Evolutionary conservation across 225 moss, liverwort and hornwort genomes (phyloP).

Genomic region (Sphagnum tenellum): DNA sequence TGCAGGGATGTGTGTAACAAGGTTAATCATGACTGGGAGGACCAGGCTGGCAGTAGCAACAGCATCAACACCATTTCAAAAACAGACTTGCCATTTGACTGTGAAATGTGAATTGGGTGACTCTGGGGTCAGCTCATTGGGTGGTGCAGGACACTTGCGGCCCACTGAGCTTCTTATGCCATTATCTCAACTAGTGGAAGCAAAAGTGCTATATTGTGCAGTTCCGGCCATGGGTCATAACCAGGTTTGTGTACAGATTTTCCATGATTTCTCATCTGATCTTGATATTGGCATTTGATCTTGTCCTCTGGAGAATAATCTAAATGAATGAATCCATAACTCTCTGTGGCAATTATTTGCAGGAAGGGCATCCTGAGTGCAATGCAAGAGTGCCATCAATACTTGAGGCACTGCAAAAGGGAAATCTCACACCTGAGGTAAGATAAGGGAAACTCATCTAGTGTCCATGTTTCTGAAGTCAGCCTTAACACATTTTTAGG

Average conservation of each 20-base stretch:
- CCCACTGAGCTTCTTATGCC: conserved; percentile 47
- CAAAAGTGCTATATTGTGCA: conserved; percentile 47
- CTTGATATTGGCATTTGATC: not conserved
- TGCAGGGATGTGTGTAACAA: no score
- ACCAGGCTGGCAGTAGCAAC: no score
- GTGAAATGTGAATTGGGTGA: no score
- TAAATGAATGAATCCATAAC: no score
- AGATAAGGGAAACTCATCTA: conserved; percentile 23
- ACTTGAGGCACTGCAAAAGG: conserved; percentile 67
- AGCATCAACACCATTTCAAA: no score
- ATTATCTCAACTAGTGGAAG: conserved; percentile 50
- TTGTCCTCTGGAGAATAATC: not conserved
- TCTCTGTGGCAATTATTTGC: not conserved
- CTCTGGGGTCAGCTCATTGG: no score
- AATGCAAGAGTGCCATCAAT: conserved; percentile 88
- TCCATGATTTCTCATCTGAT: not conserved
- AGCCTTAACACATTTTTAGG: no score
- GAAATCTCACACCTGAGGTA: conserved; percentile 82
- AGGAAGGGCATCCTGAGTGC: conserved; percentile 95
- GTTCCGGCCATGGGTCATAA: conserved; percentile 66
- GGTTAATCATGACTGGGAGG: no score
- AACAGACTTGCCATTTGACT: no score
- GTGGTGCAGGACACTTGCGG: not conserved
- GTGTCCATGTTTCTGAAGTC: no score
- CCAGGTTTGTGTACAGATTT: conserved; percentile 25